Base-by-base conservation (phyloP, 108 stramenopile genomes). In the Fragilariopsis cylindrus region DNA sequence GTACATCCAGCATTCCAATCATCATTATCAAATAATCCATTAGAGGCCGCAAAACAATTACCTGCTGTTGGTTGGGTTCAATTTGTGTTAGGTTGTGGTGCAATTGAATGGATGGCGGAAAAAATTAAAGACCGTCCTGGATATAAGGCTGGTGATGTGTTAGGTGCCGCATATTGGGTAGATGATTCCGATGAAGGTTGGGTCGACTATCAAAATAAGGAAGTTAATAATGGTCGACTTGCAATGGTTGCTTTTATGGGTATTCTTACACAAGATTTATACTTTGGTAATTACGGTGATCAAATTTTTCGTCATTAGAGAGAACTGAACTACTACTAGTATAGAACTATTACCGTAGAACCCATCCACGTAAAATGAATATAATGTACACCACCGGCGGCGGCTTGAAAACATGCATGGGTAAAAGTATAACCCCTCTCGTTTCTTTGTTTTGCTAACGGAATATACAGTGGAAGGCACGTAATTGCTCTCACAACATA, bases 221-320 rank as follows among this genome's bases (percentile, higher is more conserved):
- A 98, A 75, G 85, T 98, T 70, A 94, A 92, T 88, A 98, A 98
- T 82, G 97, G 97, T 75, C 89, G 97, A 69, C 86, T 96, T 73
- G 97, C 97, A 16, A 98, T 98, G 97, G 83, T 97, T 81, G 97
- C 95, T 73, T 84, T 98, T 76, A 79, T 84, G 53, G 97, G 97
- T 49, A 95, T 98, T 75, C 75, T 95, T 79, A 83, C 85, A 53
- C 96, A 96, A 82, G 91, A 88, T 72, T 74, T 92, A 48, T 83
- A 85, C 76, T 88, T 82, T 54, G 88, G 88, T 50, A 77, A 93
- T 73, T 96, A 93, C 75, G 94, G 94, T 75, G 94, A 96, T 70
- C 77, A 85, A 79, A 91, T 96, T 87, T 92, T 91, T 30, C 30
- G 30, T 2, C 30, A 30, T 30, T 30, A 30, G 0, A 30, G 30